A percentile compares a stretch with the other conserved stretches of the same genome.
phyloP scores from a whole-genome alignment of 1,284 basidiomycete genomes.

The Bjerkandera adusta region DNA sequence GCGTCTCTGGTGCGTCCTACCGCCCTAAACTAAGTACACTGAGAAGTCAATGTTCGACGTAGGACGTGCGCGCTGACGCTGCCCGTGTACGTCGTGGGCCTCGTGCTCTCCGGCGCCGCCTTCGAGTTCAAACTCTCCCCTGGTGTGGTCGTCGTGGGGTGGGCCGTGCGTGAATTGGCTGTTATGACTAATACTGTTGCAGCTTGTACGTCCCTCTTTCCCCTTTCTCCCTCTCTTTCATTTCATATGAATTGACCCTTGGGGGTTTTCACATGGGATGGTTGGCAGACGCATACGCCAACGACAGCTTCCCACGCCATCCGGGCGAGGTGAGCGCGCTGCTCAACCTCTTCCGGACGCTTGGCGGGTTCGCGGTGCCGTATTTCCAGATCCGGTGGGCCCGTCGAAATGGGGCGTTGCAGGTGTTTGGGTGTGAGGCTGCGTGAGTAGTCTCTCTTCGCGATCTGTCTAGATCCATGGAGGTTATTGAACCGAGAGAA shows the following conservation, averaged over 20 bases:
- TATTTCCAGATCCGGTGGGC: conserved; percentile 67
- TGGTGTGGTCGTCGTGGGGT: conserved; percentile 59
- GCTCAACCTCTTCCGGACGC: conserved; percentile 54
- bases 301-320: conserved; percentile 44
- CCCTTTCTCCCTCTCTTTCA: conserved; percentile 3
- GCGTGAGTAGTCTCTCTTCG: conserved; percentile 1
- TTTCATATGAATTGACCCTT: not conserved
- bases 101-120: conserved; percentile 56
- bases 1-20: conserved; percentile 57
- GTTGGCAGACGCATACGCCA: conserved; percentile 52
- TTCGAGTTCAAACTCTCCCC: conserved; percentile 56
- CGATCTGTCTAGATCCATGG: no score
- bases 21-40: no score
- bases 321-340: conserved; percentile 58
- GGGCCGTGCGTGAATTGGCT: conserved; percentile 60
- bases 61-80: conserved; percentile 67
- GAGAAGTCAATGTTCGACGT: no score
- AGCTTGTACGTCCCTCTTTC: conserved; percentile 41
- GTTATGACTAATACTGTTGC: conserved; percentile 68
- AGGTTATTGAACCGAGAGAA: no score
- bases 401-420: conserved; percentile 47
- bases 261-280: not conserved
- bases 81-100: conserved; percentile 61
- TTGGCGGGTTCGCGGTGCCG: conserved; percentile 62
- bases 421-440: conserved; percentile 47